Percentiles rank a stretch among this genome's conserved stretches.
phyloP scores from a whole-genome alignment of 768 basidiomycete species.

The Tulasnella sp. region DNA sequence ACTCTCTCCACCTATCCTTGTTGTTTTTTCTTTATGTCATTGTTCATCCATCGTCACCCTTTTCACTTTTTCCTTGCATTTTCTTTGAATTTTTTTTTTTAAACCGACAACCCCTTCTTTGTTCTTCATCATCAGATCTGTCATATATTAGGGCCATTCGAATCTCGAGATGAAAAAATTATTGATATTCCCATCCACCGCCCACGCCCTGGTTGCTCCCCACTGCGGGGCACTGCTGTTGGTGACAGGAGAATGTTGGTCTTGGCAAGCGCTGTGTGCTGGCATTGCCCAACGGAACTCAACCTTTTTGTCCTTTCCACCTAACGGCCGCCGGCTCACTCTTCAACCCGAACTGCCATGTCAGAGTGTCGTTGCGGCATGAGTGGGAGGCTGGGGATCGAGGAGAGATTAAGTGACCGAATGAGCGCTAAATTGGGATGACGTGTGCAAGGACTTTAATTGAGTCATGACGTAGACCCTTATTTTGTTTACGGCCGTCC shows the following conservation, averaged over 20 bases:
- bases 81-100: neutral
- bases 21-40: slow-evolving; percentile 9
- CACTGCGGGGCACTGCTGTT: neutral
- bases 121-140: neutral
- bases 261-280: neutral
- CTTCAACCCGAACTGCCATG: too few species aligned
- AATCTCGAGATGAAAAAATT: neutral
- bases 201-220: neutral
- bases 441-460: neutral
- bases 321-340: neutral
- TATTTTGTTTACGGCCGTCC: neutral
- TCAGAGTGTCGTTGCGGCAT: too few species aligned
- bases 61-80: neutral
- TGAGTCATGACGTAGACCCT: neutral
- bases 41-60: neutral
- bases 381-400: neutral
- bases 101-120: neutral
- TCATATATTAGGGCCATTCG: neutral
- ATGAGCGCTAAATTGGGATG: neutral
- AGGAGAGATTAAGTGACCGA: neutral
- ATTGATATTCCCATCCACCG: neutral
- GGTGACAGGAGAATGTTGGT: neutral
- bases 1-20: neutral
- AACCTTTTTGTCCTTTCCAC: too few species aligned
- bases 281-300: neutral